These are phyloP conservation scores for Narthecium ossifragum DNA, from an alignment of 106 monocot genomes.

Conservation along the genomic window DNA sequence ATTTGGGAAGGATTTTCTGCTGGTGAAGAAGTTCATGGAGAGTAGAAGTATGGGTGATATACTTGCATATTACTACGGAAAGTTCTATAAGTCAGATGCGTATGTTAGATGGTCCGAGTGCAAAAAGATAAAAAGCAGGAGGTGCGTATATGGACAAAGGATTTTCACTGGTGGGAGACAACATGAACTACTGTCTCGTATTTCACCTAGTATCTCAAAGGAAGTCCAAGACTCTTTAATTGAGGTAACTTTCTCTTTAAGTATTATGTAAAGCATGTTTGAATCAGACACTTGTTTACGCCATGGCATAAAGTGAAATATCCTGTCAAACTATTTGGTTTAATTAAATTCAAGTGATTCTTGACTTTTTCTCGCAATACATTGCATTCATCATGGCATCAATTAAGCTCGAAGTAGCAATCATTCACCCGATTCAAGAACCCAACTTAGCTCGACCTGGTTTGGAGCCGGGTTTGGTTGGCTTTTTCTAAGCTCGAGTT, in stretches of 20 bases:
- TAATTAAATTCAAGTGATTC: too few species aligned
- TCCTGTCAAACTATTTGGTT: too few species aligned
- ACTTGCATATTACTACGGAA: constrained; percentile 72
- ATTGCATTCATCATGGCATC: too few species aligned
- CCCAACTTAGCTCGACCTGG: too few species aligned
- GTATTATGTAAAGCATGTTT: too few species aligned
- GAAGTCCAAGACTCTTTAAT: constrained; percentile 38
- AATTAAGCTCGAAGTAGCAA: too few species aligned
- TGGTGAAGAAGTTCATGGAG: constrained; percentile 52
- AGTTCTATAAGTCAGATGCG: constrained; percentile 67
- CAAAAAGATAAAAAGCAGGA: constrained; percentile 54
- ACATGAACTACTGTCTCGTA: constrained; percentile 58
- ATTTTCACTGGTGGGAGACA: constrained; percentile 85
- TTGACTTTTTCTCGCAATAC: too few species aligned
- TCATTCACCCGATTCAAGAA: too few species aligned
- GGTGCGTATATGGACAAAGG: constrained; percentile 48
- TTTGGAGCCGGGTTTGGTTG: too few species aligned
- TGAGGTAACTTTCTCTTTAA: constrained; percentile 39
- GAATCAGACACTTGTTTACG: too few species aligned
- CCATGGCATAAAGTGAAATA: too few species aligned
- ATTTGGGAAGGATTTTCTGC: constrained; percentile 73
- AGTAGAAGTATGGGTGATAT: constrained; percentile 58
- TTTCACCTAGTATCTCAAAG: constrained; percentile 25
- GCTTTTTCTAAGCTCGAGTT: too few species aligned
- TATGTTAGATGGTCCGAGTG: constrained; percentile 65